Percentiles rank a stretch among this genome's conserved stretches.
Evolutionary conservation across 768 basidiomycete genomes (phyloP).

Genomic region (Cyathus striatus): DNA sequence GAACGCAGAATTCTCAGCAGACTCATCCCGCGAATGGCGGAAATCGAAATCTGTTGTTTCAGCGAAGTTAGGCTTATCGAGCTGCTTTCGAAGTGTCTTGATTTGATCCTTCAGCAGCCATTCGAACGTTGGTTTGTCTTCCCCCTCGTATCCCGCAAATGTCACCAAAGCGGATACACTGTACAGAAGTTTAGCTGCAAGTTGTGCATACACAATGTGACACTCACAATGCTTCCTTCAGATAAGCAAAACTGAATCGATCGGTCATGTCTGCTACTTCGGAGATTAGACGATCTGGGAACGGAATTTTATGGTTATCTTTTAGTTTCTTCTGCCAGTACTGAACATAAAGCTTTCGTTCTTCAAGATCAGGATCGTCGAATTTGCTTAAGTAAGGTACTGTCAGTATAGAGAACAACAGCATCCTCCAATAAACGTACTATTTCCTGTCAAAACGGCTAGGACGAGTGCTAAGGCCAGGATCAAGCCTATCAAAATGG

Average conservation of each 20-base stretch:
- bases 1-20: too few relatives aligned
- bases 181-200: slow-evolving; percentile 1
- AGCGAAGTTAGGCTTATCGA: slow-evolving; percentile 40
- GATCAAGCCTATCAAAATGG: slow-evolving; percentile 77
- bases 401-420: background rate
- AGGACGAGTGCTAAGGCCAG: slow-evolving; percentile 70
- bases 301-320: slow-evolving; percentile 54
- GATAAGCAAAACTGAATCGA: slow-evolving; percentile 79
- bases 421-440: slow-evolving; percentile 33
- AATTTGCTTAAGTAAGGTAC: slow-evolving; percentile 44
- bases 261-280: slow-evolving; percentile 57
- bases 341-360: slow-evolving; percentile 60
- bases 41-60: too few relatives aligned
- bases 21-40: too few relatives aligned
- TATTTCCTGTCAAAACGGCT: slow-evolving; percentile 87
- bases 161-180: slow-evolving; percentile 75
- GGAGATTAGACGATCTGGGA: slow-evolving; percentile 60
- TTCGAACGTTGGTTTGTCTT: slow-evolving; percentile 47
- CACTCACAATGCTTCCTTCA: slow-evolving; percentile 86
- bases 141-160: slow-evolving; percentile 47
- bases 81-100: slow-evolving; percentile 55
- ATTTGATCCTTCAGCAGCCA: slow-evolving; percentile 53
- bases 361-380: slow-evolving; percentile 60
- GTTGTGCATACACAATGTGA: background rate
- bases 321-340: slow-evolving; percentile 82